Evolutionary conservation across 208 protist species (phyloP).

Genomic region (Acanthamoeba healyi): DNA sequence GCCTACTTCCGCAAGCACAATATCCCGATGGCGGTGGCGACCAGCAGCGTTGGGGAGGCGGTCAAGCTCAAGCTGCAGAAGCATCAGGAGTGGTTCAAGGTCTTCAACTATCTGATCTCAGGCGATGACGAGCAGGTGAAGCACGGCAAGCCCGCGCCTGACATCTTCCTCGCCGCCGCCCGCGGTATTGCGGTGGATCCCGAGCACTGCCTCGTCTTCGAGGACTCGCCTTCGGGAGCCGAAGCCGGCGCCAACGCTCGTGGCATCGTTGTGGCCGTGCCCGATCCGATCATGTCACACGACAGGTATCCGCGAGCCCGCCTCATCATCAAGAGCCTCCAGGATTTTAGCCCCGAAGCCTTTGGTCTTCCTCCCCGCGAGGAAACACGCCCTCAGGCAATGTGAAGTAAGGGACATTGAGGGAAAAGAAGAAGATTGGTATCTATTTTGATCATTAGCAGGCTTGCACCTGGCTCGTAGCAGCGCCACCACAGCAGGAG

Average conservation of each 20-base stretch:
- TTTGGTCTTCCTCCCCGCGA: no score
- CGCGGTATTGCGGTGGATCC: no score
- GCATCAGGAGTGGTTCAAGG: conserved; percentile 74
- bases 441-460: no score
- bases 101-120: conserved; percentile 55
- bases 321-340: conserved; percentile 35
- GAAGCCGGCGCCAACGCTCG: not conserved
- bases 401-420: no score
- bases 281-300: not conserved
- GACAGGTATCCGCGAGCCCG: not conserved
- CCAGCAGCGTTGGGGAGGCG: not conserved
- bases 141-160: conserved; percentile 80
- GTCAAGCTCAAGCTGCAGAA: conserved; percentile 71
- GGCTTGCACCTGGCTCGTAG: no score
- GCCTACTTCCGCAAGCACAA: not conserved
- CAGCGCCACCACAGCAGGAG: no score
- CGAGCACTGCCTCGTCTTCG: no score
- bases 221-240: conserved; percentile 5
- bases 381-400: no score
- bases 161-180: conserved; percentile 82
- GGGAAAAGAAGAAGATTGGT: no score
- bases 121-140: conserved; percentile 77
- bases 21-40: not conserved
- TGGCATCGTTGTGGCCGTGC: conserved; percentile 21
- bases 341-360: conserved; percentile 34